Evolutionary conservation across 371 early-diverging fungal species (phyloP).

Genomic region (Actinomucor elegans): DNA sequence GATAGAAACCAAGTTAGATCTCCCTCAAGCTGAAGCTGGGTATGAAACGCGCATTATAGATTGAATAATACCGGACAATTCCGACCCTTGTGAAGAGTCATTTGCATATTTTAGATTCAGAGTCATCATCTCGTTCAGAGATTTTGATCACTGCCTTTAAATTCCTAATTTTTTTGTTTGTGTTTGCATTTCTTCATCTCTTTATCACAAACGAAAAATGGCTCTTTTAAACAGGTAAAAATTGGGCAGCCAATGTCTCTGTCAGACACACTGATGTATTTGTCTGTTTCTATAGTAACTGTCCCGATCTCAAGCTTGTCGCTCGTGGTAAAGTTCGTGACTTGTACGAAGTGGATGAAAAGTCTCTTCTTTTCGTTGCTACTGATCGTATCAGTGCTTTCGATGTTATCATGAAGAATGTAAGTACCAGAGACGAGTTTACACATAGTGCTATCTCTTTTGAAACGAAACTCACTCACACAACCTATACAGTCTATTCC

Average conservation of each 20-base stretch:
- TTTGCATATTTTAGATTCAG: constrained; percentile 2
- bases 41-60: too few species aligned
- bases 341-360: constrained; percentile 89
- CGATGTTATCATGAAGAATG: constrained; percentile 97
- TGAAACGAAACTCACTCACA: not conserved
- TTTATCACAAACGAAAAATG: constrained; percentile 3
- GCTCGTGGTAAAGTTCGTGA: constrained; percentile 97
- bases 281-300: constrained; percentile 52
- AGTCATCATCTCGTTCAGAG: constrained; percentile 5
- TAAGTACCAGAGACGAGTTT: constrained; percentile 56
- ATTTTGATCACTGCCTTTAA: not conserved
- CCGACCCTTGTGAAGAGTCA: constrained; percentile 8
- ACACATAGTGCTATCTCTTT: not conserved
- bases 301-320: constrained; percentile 91
- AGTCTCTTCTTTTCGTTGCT: constrained; percentile 91
- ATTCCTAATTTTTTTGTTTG: not conserved
- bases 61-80: too few species aligned
- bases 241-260: not conserved
- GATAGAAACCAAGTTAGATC: too few species aligned
- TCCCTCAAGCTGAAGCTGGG: too few species aligned
- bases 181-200: constrained; percentile 2
- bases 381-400: constrained; percentile 97
- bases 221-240: constrained; percentile 24
- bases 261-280: not conserved
- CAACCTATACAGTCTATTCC: constrained; percentile 73